Conservation (phyloP, 352 stramenopile genomes). For the Phytophthora citrophthora region DNA sequence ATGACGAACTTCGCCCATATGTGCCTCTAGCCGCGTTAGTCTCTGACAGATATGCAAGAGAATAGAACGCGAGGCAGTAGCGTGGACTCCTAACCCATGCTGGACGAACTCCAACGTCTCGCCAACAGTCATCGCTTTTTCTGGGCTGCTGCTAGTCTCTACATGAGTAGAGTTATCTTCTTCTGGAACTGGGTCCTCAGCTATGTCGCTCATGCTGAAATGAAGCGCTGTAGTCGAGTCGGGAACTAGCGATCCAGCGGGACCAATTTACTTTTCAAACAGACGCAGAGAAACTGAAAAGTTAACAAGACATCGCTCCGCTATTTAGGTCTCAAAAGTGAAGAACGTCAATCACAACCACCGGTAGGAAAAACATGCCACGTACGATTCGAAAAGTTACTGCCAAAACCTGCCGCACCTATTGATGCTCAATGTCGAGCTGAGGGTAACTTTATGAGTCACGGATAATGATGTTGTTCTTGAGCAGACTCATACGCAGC, state of each 20-base stretch:
- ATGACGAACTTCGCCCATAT: constrained; percentile 46
- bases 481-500: constrained; percentile 87
- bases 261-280: constrained; percentile 3
- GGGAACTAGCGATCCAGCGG: not conserved
- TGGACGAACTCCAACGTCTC: constrained; percentile 57
- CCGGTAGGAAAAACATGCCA: constrained; percentile 1
- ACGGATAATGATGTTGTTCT: constrained; percentile 86
- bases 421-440: not conserved
- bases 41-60: constrained; percentile 70
- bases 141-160: not conserved
- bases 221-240: not conserved
- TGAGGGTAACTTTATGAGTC: constrained; percentile 45
- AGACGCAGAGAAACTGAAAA: constrained; percentile 15
- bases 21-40: constrained; percentile 54
- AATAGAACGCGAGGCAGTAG: constrained; percentile 63
- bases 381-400: constrained; percentile 25
- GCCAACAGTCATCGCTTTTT: constrained; percentile 1
- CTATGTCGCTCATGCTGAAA: constrained; percentile 7
- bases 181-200: not conserved
- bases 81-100: constrained; percentile 56
- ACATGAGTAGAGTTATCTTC: not conserved
- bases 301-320: not conserved
- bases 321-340: constrained; percentile 16
- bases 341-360: not conserved
- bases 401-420: not conserved